Base-by-base conservation (phyloP, 2,329 filamentous ascomycete genomes). In the Cladosporium velox region DNA sequence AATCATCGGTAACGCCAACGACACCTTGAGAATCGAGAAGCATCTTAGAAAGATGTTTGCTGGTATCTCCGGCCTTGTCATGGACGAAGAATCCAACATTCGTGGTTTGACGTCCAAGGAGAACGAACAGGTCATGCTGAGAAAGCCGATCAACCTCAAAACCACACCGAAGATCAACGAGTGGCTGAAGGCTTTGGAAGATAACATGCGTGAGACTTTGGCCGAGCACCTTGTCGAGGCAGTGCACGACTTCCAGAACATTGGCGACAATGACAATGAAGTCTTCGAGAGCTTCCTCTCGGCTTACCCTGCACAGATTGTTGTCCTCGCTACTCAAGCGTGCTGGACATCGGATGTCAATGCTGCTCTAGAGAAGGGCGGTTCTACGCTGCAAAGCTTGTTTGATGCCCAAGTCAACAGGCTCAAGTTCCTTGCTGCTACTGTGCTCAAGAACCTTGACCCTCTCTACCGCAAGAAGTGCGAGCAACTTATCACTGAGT, bases 1-100 rank as follows among this genome's bases (percentile, higher is more conserved):
- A 79, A 99, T 99, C 81, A 99, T 99, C 70, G 95, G 95, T 76
- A 99, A 99, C 79, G 98, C 94, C 81, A 97, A 97, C 75, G 95
- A 99, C 75, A 97, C 94, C 11, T 82, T 95, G 67, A 93, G 95
- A 64, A 96, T 99, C 71, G 92, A 95, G 49, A 99, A 99, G 78
- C 96, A 99, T 82, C 93, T 99, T 83, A 94, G 96, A 78, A 99
- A 99, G 84, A 99, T 99, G 95, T 99, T 99, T 83, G 95, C 96
- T 69, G 95, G 95, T 68, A 85, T 99, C 58, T 94, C 90, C 4
- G 95, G 95, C 3, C 86, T 99, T 41, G 84, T 93, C 51, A 94
- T 97, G 83, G 92, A 96, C 71, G 93, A 98, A 64, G 91, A 97
- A 72, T 88, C 89, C 30, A 88, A 92, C 68, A 98, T 99, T 69